Evolutionary conservation across 208 protist species (phyloP).

Genomic region (Novymonas esmeraldas): DNA sequence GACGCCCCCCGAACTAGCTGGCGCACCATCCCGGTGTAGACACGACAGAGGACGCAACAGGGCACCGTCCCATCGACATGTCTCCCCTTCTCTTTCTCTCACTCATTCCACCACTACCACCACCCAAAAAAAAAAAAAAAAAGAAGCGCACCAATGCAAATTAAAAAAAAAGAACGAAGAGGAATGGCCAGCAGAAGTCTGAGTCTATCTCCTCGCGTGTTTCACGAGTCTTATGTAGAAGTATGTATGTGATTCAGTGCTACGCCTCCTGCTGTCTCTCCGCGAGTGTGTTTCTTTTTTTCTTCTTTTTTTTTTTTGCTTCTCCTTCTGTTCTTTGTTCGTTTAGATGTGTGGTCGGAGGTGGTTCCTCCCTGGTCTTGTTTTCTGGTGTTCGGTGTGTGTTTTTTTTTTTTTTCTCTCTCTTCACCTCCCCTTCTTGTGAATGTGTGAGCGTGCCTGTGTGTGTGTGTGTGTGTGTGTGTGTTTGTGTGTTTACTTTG

Average conservation of each 20-base stretch:
- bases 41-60: too few relatives aligned
- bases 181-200: not conserved
- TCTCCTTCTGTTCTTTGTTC: not conserved
- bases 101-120: too few relatives aligned
- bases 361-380: conserved; percentile 1
- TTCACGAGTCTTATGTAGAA: not conserved
- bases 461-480: not conserved
- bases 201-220: not conserved
- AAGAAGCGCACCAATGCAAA: too few relatives aligned
- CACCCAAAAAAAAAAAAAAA: too few relatives aligned
- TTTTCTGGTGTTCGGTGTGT: conserved; percentile 13
- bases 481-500: not conserved
- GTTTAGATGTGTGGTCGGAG: not conserved
- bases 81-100: too few relatives aligned
- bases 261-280: not conserved
- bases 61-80: too few relatives aligned
- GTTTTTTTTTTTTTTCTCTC: not conserved
- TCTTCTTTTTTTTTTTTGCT: conserved; percentile 1
- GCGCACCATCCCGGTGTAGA: too few relatives aligned
- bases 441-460: too few relatives aligned
- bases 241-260: not conserved
- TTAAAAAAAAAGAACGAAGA: conserved; percentile 1
- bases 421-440: not conserved
- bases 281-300: not conserved
- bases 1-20: conserved; percentile 26